Base-by-base conservation (phyloP, 768 basidiomycete species). In the Nevesoporus exiguus region DNA sequence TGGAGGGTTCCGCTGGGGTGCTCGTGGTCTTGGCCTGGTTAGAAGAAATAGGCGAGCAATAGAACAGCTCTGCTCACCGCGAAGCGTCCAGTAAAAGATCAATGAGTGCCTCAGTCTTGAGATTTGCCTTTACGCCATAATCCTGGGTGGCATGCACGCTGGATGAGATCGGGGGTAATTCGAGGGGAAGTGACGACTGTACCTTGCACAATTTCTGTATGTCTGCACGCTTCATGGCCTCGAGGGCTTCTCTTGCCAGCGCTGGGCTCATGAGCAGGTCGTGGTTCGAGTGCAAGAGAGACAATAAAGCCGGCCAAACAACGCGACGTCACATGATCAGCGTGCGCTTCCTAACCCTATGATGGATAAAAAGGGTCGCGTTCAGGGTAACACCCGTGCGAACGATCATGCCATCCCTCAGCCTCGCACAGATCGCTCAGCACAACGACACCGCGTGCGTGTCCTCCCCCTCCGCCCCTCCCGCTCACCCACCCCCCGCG, bases 51-150 rank as follows among this genome's bases (percentile, higher is more conserved):
- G 66, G 47, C 71, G 68, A 39, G 68, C 70, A 47, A 74, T 73
- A 25, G 73, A 68, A 21, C 13, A 15, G 68, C 63, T 65, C 70
- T 66, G 68, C 75, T 56, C 64, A 72, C 58, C 69, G 71, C 29
- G 72, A 71, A 15, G 76, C 79, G 61, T 85, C 81, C 14, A 88
- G 73, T 25, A 92, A 73, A 17, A 88, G 75, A 65, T 90, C 85
- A 63, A 92, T 89, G 58, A 92, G 74, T 44, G 82, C 84, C 63
- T 90, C 87, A 22, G 86, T 81, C 74, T 88, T 91, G 65, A 90
- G 79, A 70, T 91, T 91, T 42, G 90, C 90, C 71, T 81, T 88
- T 56, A 92, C 81, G 54, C 88, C 88, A 64, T 85, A 83, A 61
- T 90, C 86, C 88, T 92, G 37, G 51, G 25, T 49, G 45, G 56